Base-by-base conservation (phyloP, 805 yeast genomes). In the Tetrapisispora pingtungensis region DNA sequence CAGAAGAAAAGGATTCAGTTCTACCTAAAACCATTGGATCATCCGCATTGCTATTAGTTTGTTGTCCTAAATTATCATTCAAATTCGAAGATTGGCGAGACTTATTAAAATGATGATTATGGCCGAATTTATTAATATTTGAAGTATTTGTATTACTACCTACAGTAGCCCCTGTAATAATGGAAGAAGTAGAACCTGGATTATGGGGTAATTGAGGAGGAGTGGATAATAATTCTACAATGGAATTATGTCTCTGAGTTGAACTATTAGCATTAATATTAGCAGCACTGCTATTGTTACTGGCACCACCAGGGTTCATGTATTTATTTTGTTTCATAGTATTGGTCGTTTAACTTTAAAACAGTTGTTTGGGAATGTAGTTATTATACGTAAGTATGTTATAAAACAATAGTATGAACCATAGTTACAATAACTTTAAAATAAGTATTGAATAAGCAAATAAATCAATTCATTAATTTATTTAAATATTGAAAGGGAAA, bases 171-270 rank as follows among this genome's bases (percentile, higher is more conserved):
- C 38, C 40, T 40, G 42, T 36, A 44, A 36, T 38, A 47, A 17
- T 18, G 15, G 40, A 27, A 10, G 40, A 28, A 3, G 40, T 10
- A 17, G 33, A 28, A 10, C 40, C 33, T 10, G 40, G 40, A 18
- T 68, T 51, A 38, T 49, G 54, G 3, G 64, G 77, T 45, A 81
- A 60, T 1, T 81, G 83, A 2, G 90, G 93, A 0, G 93, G 93
- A 4, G 88, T 77, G 14, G 84, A 77, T 31, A 83, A 65, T 67
- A 83, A 65, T 58, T 83, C 90, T 35, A 80, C 90, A 40, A 83
- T 81, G 7, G 88, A 81, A 0, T 85, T 74, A 50, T 81, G 78
- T 50, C 80, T 67, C 14, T 42, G 45, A 18, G 37, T 32, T 19
- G 28, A 27, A 27, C 36, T n/a, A 8, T 19, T 26, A n/a, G 36